phyloP scores from a whole-genome alignment of 768 basidiomycete genomes.

The Hygrocybe coccinea region DNA sequence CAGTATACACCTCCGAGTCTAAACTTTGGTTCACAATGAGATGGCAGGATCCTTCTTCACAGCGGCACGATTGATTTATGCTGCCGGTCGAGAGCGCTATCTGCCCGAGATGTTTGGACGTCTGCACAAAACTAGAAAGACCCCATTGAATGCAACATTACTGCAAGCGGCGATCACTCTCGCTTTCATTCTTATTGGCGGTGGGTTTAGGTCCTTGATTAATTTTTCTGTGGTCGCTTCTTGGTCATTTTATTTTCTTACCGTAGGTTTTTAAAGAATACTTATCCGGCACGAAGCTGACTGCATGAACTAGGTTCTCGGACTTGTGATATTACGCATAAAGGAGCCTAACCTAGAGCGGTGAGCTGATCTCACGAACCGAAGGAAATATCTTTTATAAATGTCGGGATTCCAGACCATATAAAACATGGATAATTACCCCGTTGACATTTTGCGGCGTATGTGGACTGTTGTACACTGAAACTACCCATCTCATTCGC shows the following conservation, averaged over 20 bases:
- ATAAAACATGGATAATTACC: slow-evolving; percentile 87
- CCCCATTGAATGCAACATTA: slow-evolving; percentile 83
- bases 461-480: slow-evolving; percentile 24
- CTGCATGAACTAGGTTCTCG: slow-evolving; percentile 58
- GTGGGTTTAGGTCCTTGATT: slow-evolving; percentile 82
- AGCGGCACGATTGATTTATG: slow-evolving; percentile 79
- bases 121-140: slow-evolving; percentile 67
- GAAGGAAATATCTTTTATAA: too few relatives aligned
- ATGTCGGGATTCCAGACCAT: slow-evolving; percentile 73
- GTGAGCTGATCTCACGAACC: slow-evolving; percentile 29
- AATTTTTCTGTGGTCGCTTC: slow-evolving; percentile 86
- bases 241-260: slow-evolving; percentile 85
- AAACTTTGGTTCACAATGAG: not conserved
- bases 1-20: slow-evolving; percentile 7
- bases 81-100: slow-evolving; percentile 83
- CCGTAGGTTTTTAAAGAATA: slow-evolving; percentile 42
- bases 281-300: not conserved
- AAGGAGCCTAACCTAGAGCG: slow-evolving; percentile 88
- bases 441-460: slow-evolving; percentile 87
- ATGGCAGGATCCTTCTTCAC: slow-evolving; percentile 63
- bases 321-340: slow-evolving; percentile 79
- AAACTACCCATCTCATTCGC: slow-evolving; percentile 5
- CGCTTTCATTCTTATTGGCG: slow-evolving; percentile 77
- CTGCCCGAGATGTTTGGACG: slow-evolving; percentile 80
- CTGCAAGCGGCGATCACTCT: slow-evolving; percentile 74